Percentiles rank a stretch among this genome's conserved stretches.
Conservation (phyloP, 768 basidiomycete genomes). For the Amanita molliuscula region DNA sequence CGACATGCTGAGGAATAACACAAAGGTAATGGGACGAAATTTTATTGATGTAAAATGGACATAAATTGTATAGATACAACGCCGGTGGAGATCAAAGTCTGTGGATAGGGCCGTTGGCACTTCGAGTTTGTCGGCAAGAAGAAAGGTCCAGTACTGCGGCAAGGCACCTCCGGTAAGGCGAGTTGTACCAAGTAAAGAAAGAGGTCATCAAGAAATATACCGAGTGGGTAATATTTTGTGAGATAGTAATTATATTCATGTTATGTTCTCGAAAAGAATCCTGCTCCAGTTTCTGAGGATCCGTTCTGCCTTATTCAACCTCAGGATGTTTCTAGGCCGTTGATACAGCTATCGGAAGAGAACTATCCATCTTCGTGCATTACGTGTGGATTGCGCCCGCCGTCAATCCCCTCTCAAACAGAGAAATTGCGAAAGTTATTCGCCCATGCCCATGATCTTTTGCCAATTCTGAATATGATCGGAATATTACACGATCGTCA, state of each 20-base stretch:
- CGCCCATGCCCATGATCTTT: conserved; percentile 2
- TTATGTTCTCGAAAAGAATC: not conserved
- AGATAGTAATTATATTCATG: not conserved
- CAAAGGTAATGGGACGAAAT: not conserved
- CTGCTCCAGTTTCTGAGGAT: not conserved
- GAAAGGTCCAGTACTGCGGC: not conserved
- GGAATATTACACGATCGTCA: conserved; percentile 10
- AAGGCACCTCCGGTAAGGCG: not conserved
- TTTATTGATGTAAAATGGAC: not conserved
- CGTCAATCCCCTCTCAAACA: not conserved
- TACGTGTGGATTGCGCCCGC: conserved; percentile 3
- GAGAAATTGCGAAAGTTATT: not conserved
- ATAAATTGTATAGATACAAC: not conserved
- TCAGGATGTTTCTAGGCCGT: not conserved
- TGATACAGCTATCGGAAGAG: not conserved
- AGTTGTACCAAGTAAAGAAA: not conserved
- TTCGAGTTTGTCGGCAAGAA: not conserved
- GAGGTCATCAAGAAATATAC: not conserved
- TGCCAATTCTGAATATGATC: not conserved
- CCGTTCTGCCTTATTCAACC: not conserved
- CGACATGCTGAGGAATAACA: not conserved
- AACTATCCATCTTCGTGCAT: conserved; percentile 3
- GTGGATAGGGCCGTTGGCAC: not conserved
- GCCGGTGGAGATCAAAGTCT: not conserved
- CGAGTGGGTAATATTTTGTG: not conserved